Evolutionary conservation across 1,284 basidiomycete species (phyloP), one percentile per base, ranked within the genome.

Genomic region (Ganoderma boninense): DNA sequence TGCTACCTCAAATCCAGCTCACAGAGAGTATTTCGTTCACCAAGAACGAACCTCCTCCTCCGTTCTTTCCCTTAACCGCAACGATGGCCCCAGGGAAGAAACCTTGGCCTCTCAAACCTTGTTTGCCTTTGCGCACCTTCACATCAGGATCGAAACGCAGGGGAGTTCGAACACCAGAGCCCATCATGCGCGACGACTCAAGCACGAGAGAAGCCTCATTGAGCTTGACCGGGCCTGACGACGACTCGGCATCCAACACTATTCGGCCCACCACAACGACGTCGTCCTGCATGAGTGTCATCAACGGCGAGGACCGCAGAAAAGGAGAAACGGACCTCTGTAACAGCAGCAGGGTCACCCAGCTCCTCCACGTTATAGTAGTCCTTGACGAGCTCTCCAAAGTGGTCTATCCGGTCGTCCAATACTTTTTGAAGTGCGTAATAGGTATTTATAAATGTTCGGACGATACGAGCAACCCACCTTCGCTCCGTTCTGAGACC

Each of bases 41-140:
- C 18, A 91, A 86, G 79, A 98, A 99, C 80, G 90, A 91, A 2
- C 90, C 92, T 5, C 95, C 97, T 1, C 96, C 95, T 2, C 96
- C 97, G 80, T 99, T 99, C 77, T 89, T 89, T 0, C 98, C 98
- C 74, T 90, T 93, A n/a, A 98, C 79, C 2, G 93, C 95, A 0
- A 94, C 92, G 61, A 99, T 91, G 52, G 92, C 92, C 1, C 98
- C 98, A 0, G 97, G 96, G 78, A 97, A 99, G 42, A 99, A 79
- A 0, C 94, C 92, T 26, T 93, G 83, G 0, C 90, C 90, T n/a
- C 88, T 89, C 29, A 89, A 84, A 5, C 91, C 92, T 67, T 86
- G 84, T 6, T 87, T 82, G 0, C 88, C 89, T 26, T 92, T 91
- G 61, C 91, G 87, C 4, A 97, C 85, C 76, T 89, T 91, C 66